Evolutionary conservation across 1,284 basidiomycete species (phyloP), one percentile per base, ranked within the genome.

Genomic region (Cutaneotrichosporon dermatis): DNA sequence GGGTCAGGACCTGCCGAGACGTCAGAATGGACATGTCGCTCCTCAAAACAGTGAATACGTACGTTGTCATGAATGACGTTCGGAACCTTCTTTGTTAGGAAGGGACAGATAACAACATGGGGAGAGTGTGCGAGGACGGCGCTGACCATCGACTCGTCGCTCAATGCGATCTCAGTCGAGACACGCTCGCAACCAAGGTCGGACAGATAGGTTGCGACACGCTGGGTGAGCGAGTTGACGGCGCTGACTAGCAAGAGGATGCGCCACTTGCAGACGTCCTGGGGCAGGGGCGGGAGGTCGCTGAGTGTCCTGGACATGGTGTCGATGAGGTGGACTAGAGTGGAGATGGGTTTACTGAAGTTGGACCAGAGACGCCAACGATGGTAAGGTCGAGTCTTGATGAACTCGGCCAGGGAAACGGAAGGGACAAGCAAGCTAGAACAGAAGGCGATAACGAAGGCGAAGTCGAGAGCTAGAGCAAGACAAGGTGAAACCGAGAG

Each of bases 201-300:
- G 8, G 68, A 53, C 6, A 81, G 71, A 50, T 77, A 74, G 1
- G 78, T 75, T 8, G 72, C 67, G 4, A 76, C 61, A 12, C 75
- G 69, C 63, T 79, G 79, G 13, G 76, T 73, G 59, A 79, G 76
- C 54, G 79, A 79, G 71, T 81, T 80, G 71, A 78, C 74, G 16
- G 79, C 79, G 6, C 79, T 78, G 46, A 75, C 74, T 42, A 81
- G 70, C 54, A 81, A 75, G 40, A 81, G 72, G 65, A 81, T 68
- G 11, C 67, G 64, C 63, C 63, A 66, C n/a, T 56, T 63, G 58
- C 57, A 70, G 59, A 61, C 66, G 58, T 56, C 57, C 51, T 35
- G 55, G 11, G 57, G 61, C 33, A 54, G 59, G 13, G 35, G 67
- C 55, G 51, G 69, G 45, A 54, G 66, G 51, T 54, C 63, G 35